These are phyloP conservation scores for Solanum dulcamara DNA, from an alignment of 257 asterid species.

Conservation along the genomic window DNA sequence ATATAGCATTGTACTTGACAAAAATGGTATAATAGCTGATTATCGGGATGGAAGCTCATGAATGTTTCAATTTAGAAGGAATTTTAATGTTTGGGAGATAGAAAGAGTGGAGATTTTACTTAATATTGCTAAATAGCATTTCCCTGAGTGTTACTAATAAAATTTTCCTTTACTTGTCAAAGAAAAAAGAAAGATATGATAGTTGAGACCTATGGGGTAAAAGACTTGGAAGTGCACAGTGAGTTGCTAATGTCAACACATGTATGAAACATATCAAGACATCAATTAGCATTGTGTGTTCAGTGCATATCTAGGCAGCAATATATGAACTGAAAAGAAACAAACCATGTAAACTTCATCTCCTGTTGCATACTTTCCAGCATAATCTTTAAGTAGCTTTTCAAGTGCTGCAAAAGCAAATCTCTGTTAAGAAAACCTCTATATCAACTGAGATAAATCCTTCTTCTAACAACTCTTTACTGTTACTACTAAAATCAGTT, in stretches of 20 bases:
- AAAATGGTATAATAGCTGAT: not conserved
- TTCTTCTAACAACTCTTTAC: not conserved
- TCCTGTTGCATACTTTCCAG: constrained; percentile 73
- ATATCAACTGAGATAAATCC: not conserved
- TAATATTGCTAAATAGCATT: not conserved
- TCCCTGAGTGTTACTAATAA: not conserved
- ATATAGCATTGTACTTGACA: not conserved
- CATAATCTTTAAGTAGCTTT: constrained; percentile 49
- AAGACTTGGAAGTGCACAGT: not conserved
- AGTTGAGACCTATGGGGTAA: not conserved
- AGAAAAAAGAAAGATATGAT: not conserved
- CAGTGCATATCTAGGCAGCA: not conserved
- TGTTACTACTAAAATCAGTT: not conserved
- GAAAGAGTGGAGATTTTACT: not conserved
- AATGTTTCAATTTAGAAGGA: not conserved
- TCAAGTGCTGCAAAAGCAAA: constrained; percentile 49
- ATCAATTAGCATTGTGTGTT: not conserved
- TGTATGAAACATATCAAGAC: not conserved
- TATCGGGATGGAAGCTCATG: not conserved
- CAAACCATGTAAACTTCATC: constrained; percentile 55
- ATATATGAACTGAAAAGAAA: constrained; percentile 8
- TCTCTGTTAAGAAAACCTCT: constrained; percentile 2
- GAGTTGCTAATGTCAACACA: not conserved
- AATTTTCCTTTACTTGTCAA: not conserved
- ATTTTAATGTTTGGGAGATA: not conserved